These are phyloP conservation scores for Trypanosomatidae sp. DNA, from an alignment of 208 protist species.

Conservation along the genomic window DNA sequence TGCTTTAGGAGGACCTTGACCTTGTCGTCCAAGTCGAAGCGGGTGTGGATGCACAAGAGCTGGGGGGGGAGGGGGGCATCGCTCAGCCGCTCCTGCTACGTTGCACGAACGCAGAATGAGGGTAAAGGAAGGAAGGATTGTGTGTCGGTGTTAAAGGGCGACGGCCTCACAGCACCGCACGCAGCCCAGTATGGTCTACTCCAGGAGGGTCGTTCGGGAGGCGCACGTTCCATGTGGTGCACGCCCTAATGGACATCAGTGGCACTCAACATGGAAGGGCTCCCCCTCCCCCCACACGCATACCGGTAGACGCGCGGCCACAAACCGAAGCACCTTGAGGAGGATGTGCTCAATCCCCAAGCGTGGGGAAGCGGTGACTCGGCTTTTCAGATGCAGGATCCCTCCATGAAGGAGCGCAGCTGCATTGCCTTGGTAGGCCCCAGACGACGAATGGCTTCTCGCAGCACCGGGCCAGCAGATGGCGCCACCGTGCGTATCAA, in stretches of 20 bases:
- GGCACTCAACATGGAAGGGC: not conserved
- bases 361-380: not conserved
- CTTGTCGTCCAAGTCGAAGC: conserved; percentile 22
- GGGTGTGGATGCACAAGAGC: conserved; percentile 9
- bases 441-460: conserved; percentile 53
- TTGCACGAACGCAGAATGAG: too few species aligned
- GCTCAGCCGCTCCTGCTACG: conserved; percentile 1
- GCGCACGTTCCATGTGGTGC: too few species aligned
- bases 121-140: not conserved
- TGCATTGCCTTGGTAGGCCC: conserved; percentile 26
- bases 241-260: too few species aligned
- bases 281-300: not conserved
- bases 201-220: too few species aligned
- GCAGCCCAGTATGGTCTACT: too few species aligned
- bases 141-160: not conserved
- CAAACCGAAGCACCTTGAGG: not conserved
- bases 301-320: not conserved
- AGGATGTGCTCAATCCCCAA: not conserved
- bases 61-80: conserved; percentile 10
- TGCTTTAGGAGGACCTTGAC: conserved; percentile 24
- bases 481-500: conserved; percentile 41
- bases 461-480: conserved; percentile 34
- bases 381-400: conserved; percentile 21
- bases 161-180: too few species aligned
- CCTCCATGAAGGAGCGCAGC: conserved; percentile 72